Conservation (phyloP, 768 basidiomycete genomes). For the Hebeloma cylindrosporum region DNA sequence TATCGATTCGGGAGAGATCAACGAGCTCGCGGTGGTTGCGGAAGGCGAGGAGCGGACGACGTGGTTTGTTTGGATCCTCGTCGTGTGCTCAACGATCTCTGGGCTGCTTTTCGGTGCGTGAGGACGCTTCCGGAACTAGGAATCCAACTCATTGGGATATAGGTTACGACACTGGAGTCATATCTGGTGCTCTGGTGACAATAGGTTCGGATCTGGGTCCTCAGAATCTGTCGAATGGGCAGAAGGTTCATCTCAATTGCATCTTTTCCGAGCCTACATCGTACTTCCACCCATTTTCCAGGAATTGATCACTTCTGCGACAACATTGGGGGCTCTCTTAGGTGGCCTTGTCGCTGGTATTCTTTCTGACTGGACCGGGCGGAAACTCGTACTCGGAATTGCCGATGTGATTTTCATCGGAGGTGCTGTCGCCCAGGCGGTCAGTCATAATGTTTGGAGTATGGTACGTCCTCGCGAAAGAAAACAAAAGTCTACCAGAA, state of each 20-base stretch:
- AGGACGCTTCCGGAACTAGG: background rate
- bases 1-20: slow-evolving; percentile 51
- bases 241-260: slow-evolving; percentile 48
- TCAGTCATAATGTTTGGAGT: slow-evolving; percentile 64
- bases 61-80: slow-evolving; percentile 78
- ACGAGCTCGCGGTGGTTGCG: slow-evolving; percentile 56
- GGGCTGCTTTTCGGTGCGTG: slow-evolving; percentile 71
- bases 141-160: background rate
- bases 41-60: slow-evolving; percentile 69
- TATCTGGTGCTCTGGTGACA: slow-evolving; percentile 77
- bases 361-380: slow-evolving; percentile 69
- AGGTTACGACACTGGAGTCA: slow-evolving; percentile 84
- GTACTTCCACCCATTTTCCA: slow-evolving; percentile 19
- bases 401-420: slow-evolving; percentile 75
- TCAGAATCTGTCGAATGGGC: slow-evolving; percentile 50
- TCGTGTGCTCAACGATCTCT: slow-evolving; percentile 71
- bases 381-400: slow-evolving; percentile 60
- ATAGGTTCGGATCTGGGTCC: slow-evolving; percentile 69
- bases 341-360: slow-evolving; percentile 73
- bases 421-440: slow-evolving; percentile 71
- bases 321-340: slow-evolving; percentile 74
- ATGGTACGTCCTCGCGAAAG: slow-evolving; percentile 59
- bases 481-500: too few species aligned
- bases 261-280: background rate
- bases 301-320: slow-evolving; percentile 82